Evolutionary conservation across 2,329 filamentous ascomycete species (phyloP).

Genomic region (Sporothrix sp.): DNA sequence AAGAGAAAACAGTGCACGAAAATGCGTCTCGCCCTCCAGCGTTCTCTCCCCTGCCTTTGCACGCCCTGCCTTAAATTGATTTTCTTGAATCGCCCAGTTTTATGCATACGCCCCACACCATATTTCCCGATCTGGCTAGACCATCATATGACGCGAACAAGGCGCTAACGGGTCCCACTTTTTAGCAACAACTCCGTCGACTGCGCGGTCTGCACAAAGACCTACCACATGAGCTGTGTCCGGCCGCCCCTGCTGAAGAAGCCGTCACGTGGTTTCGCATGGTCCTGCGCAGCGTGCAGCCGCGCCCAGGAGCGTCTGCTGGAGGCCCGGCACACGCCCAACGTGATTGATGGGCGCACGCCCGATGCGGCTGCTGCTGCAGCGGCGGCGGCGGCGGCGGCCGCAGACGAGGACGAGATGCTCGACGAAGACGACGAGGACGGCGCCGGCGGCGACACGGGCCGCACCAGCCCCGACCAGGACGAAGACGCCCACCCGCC

Average conservation of each 20-base stretch:
- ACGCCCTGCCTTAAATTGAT: slow-evolving; percentile 5
- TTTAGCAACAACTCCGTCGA: slow-evolving; percentile 85
- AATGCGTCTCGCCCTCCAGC: background rate
- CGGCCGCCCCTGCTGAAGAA: slow-evolving; percentile 88
- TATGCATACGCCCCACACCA: slow-evolving; percentile 12
- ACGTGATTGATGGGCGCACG: slow-evolving; percentile 57
- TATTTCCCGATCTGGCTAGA: slow-evolving; percentile 15
- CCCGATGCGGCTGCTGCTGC: slow-evolving; percentile 22
- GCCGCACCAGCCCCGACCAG: slow-evolving; percentile 54
- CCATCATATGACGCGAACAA: slow-evolving; percentile 10
- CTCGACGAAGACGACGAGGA: slow-evolving; percentile 70
- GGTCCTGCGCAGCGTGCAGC: slow-evolving; percentile 94
- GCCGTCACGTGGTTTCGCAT: slow-evolving; percentile 92
- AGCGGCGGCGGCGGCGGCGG: slow-evolving; percentile 26
- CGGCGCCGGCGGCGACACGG: slow-evolving; percentile 47
- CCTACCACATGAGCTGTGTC: slow-evolving; percentile 98
- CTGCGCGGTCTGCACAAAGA: slow-evolving; percentile 87
- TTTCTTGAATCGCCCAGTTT: slow-evolving; percentile 16
- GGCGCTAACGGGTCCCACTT: slow-evolving; percentile 17
- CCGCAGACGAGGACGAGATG: slow-evolving; percentile 55
- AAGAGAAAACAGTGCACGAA: background rate
- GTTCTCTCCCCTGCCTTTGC: background rate
- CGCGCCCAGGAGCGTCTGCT: slow-evolving; percentile 89
- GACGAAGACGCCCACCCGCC: slow-evolving; percentile 45
- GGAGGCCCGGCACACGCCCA: slow-evolving; percentile 79